phyloP scores from a whole-genome alignment of 139 green algal species.

The Nannochloris sp. region DNA sequence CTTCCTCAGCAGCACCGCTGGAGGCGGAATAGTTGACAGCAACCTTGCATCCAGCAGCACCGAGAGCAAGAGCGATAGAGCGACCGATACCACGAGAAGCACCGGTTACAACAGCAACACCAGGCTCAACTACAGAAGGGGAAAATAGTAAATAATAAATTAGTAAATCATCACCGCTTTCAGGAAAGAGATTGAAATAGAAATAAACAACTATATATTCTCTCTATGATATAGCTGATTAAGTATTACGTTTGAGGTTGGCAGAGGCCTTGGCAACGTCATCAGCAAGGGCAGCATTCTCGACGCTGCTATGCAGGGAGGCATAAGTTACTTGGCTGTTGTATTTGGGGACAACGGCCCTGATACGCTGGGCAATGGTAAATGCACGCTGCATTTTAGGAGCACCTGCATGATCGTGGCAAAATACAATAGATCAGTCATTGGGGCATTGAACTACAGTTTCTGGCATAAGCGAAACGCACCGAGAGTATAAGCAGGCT shows the following conservation, averaged over 20 bases:
- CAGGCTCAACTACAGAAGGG: constrained; percentile 16
- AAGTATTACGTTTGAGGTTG: background rate
- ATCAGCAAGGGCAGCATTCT: background rate
- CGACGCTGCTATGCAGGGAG: background rate
- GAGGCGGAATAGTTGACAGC: constrained; percentile 79
- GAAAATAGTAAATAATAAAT: background rate
- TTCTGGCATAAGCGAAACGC: background rate
- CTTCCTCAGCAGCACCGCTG: constrained; percentile 67
- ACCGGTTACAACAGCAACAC: constrained; percentile 85
- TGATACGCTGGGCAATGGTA: constrained; percentile 1
- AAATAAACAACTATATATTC: no score
- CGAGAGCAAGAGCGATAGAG: constrained; percentile 82
- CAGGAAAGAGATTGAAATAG: background rate
- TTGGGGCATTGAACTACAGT: background rate
- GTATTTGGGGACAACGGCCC: background rate
- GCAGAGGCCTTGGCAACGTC: background rate
- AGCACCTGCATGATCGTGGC: background rate
- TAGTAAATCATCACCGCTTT: background rate
- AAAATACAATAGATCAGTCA: background rate
- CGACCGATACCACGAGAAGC: constrained; percentile 88
- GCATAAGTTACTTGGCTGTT: background rate
- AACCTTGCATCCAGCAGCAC: constrained; percentile 58
- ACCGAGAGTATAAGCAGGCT: constrained; percentile 3
- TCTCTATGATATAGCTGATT: background rate
- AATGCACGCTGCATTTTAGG: constrained; percentile 1